Base-by-base conservation (phyloP, 2,329 filamentous ascomycete genomes). In the Fusarium duplospermum region DNA sequence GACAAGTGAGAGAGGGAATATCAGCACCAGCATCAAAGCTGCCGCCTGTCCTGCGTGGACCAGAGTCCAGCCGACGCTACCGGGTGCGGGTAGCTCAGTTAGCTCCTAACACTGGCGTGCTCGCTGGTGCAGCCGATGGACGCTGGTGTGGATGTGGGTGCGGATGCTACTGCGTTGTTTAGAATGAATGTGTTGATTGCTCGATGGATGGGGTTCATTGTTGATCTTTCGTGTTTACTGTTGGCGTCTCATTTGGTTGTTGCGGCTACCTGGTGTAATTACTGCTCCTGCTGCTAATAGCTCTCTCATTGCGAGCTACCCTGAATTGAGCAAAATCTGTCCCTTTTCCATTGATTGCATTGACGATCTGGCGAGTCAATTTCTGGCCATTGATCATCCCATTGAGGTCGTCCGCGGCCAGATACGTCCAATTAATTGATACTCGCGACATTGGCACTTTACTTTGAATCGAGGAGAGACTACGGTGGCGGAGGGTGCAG, bases 11-110 rank as follows among this genome's bases (percentile, higher is more conserved):
- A 64, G 56, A 64, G 56, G 14, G 50, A 54, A 40, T 42, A 54
- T 29, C 31, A 65, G 54, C 36, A 45, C 20, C 54, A 65, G 14
- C 35, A 36, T 45, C 33, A 16, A 35, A 22, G 16, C 42, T 27
- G 42, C 42, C 42, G 42, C 42, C 65, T 61, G 33, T 40, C 42
- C 36, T 70, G 72, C 63, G 66, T 70, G 70, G 75, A 70, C 70
- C 56, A 64, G 70, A 70, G 67, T 64, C 75, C 70, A 78, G 62
- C 73, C 75, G 74, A 77, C 74, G 75, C 75, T 77, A 78, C 73
- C 61, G 67, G 64, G 70, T 66, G 77, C 61, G 74, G 77, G 74
- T 77, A 76, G 74, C 54, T 58, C 35, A 71, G 70, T 66, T 67
- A 73, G 70, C 65, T 68, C 66, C 52, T 36, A 66, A 59, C 67